Evolutionary conservation across 2,329 filamentous ascomycete species (phyloP).

Genomic region (Aspergillus ochraceoroseus): DNA sequence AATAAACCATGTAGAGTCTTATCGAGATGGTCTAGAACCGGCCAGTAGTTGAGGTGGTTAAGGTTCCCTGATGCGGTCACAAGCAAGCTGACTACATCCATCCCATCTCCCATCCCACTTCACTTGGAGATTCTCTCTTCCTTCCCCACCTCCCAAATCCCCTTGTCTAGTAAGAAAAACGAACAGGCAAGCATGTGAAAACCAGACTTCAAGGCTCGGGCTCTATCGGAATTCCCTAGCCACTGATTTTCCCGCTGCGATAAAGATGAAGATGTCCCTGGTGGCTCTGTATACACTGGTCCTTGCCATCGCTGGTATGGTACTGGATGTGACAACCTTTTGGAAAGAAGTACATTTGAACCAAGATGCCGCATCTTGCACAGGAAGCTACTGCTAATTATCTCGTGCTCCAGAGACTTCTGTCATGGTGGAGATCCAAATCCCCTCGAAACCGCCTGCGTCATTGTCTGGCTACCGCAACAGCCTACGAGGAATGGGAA

Average conservation of each 20-base stretch:
- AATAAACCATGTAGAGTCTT: background rate
- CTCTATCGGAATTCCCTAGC: background rate
- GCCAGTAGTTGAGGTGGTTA: too few relatives aligned
- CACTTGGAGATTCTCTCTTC: background rate
- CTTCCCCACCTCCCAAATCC: background rate
- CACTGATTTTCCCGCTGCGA: background rate
- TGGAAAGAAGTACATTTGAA: conserved; percentile 54
- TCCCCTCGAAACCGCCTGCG: conserved; percentile 62
- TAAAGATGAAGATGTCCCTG: conserved; percentile 23
- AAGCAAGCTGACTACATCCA: too few relatives aligned
- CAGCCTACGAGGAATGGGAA: conserved; percentile 79
- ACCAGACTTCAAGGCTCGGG: background rate
- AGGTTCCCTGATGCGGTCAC: too few relatives aligned
- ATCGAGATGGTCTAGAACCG: background rate
- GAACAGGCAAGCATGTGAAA: conserved; percentile 21
- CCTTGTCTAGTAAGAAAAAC: background rate
- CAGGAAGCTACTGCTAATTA: conserved; percentile 3
- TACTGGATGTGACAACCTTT: conserved; percentile 58
- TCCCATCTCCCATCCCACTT: background rate
- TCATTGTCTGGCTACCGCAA: conserved; percentile 60
- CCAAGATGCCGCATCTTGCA: background rate
- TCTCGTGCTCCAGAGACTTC: conserved; percentile 54
- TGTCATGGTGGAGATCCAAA: conserved; percentile 62
- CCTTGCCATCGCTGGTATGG: conserved; percentile 50
- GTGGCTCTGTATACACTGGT: conserved; percentile 27